Percentiles rank a stretch among this genome's conserved stretches.
These are phyloP conservation scores for Stemphylium beticola DNA, from an alignment of 2,329 filamentous ascomycete species.

Conservation along the genomic window DNA sequence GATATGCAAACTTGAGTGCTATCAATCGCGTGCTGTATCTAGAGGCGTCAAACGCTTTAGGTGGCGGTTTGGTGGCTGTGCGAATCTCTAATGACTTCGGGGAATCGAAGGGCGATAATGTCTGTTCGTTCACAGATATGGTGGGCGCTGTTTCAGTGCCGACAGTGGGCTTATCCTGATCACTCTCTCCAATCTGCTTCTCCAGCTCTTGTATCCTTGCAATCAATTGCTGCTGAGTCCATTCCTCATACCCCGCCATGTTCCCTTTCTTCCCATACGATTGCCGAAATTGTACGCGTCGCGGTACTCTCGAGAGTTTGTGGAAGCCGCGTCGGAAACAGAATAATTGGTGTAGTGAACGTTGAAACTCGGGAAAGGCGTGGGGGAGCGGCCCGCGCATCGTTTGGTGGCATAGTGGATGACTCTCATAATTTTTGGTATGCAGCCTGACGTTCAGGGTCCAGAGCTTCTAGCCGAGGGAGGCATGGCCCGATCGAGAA, in stretches of 20 bases:
- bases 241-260: slow-evolving; percentile 41
- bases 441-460: slow-evolving; percentile 35
- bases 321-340: slow-evolving; percentile 39
- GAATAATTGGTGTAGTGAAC: slow-evolving; percentile 35
- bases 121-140: neutral
- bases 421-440: slow-evolving; percentile 36
- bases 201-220: slow-evolving; percentile 43
- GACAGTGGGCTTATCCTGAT: neutral
- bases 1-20: slow-evolving; percentile 90
- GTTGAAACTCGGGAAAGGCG: slow-evolving; percentile 37
- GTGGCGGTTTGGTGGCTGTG: slow-evolving; percentile 44
- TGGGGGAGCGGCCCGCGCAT: slow-evolving; percentile 38
- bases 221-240: slow-evolving; percentile 45
- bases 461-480: slow-evolving; percentile 16
- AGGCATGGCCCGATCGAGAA: slow-evolving; percentile 8
- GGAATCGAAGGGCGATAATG: neutral
- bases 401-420: slow-evolving; percentile 21
- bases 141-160: slow-evolving; percentile 5
- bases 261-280: slow-evolving; percentile 15
- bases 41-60: slow-evolving; percentile 72
- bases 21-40: slow-evolving; percentile 84
- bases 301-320: slow-evolving; percentile 41
- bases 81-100: slow-evolving; percentile 24
- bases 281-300: slow-evolving; percentile 27
- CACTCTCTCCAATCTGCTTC: slow-evolving; percentile 15